A percentile compares a stretch with the other conserved stretches of the same genome.
Evolutionary conservation across 2,329 filamentous ascomycete genomes (phyloP).

Genomic region (Phialocephala sp.): DNA sequence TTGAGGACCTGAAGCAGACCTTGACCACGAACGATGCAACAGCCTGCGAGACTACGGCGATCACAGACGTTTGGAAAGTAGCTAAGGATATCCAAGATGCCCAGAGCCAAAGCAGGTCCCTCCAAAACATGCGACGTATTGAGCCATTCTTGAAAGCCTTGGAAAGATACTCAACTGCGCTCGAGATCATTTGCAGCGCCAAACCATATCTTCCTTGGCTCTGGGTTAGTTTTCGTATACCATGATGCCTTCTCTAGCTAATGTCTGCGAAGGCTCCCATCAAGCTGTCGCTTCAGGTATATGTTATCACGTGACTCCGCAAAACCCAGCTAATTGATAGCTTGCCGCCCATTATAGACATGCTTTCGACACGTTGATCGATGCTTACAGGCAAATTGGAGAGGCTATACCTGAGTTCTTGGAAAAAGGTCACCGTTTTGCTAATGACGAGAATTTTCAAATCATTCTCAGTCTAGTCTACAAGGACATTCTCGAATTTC

Average conservation of each 20-base stretch:
- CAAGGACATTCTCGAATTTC: constrained; percentile 55
- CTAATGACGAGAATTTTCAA: constrained; percentile 46
- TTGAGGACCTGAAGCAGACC: background rate
- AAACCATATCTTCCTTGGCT: constrained; percentile 53
- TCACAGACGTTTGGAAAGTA: constrained; percentile 47
- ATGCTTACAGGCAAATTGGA: constrained; percentile 48
- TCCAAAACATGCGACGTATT: constrained; percentile 52
- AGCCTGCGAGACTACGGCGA: constrained; percentile 41
- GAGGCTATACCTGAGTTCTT: constrained; percentile 48
- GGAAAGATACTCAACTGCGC: constrained; percentile 48
- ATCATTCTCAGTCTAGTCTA: constrained; percentile 51
- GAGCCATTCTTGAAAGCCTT: constrained; percentile 49
- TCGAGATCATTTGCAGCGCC: constrained; percentile 53
- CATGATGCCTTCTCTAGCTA: background rate
- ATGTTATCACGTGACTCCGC: background rate
- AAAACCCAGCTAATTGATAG: constrained; percentile 13
- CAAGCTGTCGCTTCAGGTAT: constrained; percentile 45
- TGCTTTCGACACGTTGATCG: constrained; percentile 50
- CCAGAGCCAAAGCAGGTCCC: constrained; percentile 45
- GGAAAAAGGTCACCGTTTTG: constrained; percentile 42
- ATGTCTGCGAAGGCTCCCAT: constrained; percentile 44
- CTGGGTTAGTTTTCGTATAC: constrained; percentile 45
- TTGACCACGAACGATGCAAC: background rate
- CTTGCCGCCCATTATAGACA: constrained; percentile 28
- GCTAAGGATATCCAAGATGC: constrained; percentile 48